phyloP scores from a whole-genome alignment of 2,329 filamentous ascomycete species.

The Alternaria sp. region DNA sequence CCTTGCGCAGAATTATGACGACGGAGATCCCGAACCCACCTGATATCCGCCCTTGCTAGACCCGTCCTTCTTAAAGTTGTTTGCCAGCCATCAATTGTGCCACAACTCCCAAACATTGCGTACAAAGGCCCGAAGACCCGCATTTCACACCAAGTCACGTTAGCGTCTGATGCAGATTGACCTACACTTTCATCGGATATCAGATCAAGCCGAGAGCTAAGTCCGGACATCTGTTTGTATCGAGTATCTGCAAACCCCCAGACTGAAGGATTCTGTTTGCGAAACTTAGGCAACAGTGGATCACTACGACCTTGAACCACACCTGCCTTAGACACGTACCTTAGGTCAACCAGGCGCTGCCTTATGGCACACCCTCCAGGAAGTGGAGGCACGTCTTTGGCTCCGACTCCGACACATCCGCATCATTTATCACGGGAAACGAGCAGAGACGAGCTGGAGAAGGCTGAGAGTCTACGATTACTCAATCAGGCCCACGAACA shows the following conservation, averaged over 20 bases:
- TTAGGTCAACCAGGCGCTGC: constrained; percentile 21
- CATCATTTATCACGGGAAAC: constrained; percentile 55
- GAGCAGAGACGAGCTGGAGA: constrained; percentile 60
- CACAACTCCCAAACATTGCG: constrained; percentile 24
- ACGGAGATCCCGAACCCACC: constrained; percentile 27
- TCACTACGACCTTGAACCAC: constrained; percentile 19
- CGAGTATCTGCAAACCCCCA: constrained; percentile 6
- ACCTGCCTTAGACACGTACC: constrained; percentile 15
- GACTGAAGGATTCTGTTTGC: constrained; percentile 12
- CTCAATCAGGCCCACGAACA: constrained; percentile 56
- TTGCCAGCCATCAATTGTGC: constrained; percentile 26
- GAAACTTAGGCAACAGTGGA: constrained; percentile 33
- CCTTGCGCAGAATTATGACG: constrained; percentile 30
- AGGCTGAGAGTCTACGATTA: constrained; percentile 57
- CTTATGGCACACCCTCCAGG: constrained; percentile 42
- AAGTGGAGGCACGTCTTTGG: constrained; percentile 50
- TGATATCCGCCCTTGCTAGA: constrained; percentile 29
- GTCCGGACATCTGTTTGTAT: constrained; percentile 1
- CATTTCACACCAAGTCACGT: constrained; percentile 39
- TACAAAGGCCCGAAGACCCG: constrained; percentile 33
- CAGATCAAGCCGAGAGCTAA: constrained; percentile 22
- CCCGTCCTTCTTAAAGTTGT: constrained; percentile 29
- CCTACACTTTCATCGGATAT: constrained; percentile 23
- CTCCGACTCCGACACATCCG: constrained; percentile 49
- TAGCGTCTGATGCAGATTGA: constrained; percentile 30